These are phyloP conservation scores for Triticum timopheevii DNA, from an alignment of 176 grass and related monocot genomes.

Conservation along the genomic window DNA sequence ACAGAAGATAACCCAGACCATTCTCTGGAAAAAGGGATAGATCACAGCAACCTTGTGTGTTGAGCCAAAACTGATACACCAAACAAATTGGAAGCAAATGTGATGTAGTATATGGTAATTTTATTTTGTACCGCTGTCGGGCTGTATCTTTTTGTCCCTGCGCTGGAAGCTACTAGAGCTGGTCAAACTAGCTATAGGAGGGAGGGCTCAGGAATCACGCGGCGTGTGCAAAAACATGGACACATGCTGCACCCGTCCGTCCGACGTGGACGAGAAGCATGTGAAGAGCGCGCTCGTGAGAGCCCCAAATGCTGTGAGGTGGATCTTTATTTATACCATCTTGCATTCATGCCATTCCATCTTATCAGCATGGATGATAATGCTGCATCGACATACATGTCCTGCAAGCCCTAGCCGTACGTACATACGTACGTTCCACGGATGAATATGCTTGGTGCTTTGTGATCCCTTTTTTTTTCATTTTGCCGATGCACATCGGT, in stretches of 20 bases:
- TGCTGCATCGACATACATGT: background rate
- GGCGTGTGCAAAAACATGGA: background rate
- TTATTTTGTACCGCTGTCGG: no score
- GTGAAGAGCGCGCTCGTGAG: slow-evolving; percentile 65
- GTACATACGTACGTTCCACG: background rate
- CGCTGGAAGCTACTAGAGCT: background rate
- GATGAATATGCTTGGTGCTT: background rate
- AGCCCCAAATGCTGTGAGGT: slow-evolving; percentile 77
- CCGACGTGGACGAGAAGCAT: slow-evolving; percentile 62
- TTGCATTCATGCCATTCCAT: slow-evolving; percentile 25
- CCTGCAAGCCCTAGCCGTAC: background rate
- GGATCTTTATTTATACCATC: slow-evolving; percentile 44
- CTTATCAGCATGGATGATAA: slow-evolving; percentile 24
- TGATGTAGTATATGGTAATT: background rate
- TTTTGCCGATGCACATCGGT: background rate
- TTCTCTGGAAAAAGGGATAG: background rate
- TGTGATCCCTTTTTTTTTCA: background rate
- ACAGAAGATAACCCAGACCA: background rate
- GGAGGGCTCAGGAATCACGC: slow-evolving; percentile 15
- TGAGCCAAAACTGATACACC: background rate
- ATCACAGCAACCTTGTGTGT: background rate
- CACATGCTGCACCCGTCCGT: slow-evolving; percentile 17
- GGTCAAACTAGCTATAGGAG: slow-evolving; percentile 13
- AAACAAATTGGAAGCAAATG: background rate
- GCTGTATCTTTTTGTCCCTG: background rate